Evolutionary conservation across 2,329 filamentous ascomycete genomes (phyloP).

Genomic region (Ophiocordyceps unilateralis): DNA sequence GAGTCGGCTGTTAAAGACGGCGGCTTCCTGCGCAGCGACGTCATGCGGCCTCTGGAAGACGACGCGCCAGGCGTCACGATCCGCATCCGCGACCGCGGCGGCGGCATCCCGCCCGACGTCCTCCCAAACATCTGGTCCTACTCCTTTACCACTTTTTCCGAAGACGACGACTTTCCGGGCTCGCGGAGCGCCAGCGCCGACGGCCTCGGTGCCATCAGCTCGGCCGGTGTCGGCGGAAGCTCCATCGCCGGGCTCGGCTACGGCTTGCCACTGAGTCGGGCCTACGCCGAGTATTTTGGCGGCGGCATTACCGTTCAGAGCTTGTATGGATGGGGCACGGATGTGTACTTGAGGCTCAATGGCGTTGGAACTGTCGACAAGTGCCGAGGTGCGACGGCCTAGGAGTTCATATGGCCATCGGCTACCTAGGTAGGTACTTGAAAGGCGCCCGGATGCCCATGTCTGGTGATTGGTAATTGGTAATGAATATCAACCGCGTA

Average conservation of each 20-base stretch:
- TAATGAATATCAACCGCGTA: too few species aligned
- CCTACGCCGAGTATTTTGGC: slow-evolving; percentile 96
- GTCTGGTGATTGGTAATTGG: too few species aligned
- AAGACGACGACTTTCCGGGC: slow-evolving; percentile 25
- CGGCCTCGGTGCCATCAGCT: slow-evolving; percentile 59
- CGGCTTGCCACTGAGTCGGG: slow-evolving; percentile 73
- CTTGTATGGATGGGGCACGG: slow-evolving; percentile 77
- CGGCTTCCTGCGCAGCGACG: slow-evolving; percentile 24
- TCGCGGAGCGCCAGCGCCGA: slow-evolving; percentile 20
- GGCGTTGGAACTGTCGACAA: slow-evolving; percentile 38
- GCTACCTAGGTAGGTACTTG: too few species aligned
- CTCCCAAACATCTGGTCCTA: slow-evolving; percentile 89
- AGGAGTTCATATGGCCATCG: too few species aligned
- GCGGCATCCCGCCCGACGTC: slow-evolving; percentile 74
- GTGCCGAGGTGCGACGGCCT: neutral
- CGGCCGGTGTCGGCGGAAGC: slow-evolving; percentile 52
- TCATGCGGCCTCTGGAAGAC: slow-evolving; percentile 41
- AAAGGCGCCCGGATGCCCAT: too few species aligned
- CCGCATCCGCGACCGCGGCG: slow-evolving; percentile 86
- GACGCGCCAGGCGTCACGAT: slow-evolving; percentile 78
- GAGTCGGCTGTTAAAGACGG: slow-evolving; percentile 12
- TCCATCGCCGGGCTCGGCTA: slow-evolving; percentile 90
- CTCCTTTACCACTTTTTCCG: slow-evolving; percentile 87
- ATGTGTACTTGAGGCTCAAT: slow-evolving; percentile 49
- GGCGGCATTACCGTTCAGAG: slow-evolving; percentile 92